phyloP scores from a whole-genome alignment of 352 stramenopile genomes.

The Phytophthora multivora region DNA sequence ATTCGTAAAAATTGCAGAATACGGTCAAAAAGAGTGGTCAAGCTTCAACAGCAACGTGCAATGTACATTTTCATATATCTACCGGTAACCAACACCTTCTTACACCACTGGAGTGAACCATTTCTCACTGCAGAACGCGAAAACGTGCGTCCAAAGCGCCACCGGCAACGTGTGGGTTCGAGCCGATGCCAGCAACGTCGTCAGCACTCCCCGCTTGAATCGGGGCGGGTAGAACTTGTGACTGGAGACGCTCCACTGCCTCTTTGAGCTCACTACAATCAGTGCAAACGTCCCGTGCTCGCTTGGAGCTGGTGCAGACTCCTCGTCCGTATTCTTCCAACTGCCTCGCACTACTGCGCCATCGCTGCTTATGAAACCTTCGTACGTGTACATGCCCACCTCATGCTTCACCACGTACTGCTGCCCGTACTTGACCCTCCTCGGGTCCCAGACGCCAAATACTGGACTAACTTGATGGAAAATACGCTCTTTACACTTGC shows the following conservation, averaged over 20 bases:
- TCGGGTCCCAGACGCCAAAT: conserved; percentile 44
- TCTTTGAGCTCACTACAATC: conserved; percentile 42
- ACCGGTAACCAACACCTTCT: neutral
- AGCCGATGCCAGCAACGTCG: conserved; percentile 53
- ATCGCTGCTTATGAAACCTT: conserved; percentile 38
- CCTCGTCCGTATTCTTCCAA: conserved; percentile 55
- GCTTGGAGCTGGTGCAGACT: conserved; percentile 31
- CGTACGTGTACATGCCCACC: conserved; percentile 62
- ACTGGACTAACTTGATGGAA: conserved; percentile 57
- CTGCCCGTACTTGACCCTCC: conserved; percentile 47
- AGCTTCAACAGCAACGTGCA: too few relatives aligned
- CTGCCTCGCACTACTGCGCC: conserved; percentile 47
- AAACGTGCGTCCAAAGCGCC: conserved; percentile 55
- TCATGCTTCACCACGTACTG: conserved; percentile 68
- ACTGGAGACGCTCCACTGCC: conserved; percentile 52
- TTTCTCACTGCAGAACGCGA: conserved; percentile 57
- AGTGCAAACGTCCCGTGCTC: conserved; percentile 70
- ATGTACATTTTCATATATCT: neutral
- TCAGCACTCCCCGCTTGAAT: conserved; percentile 45
- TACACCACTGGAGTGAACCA: conserved; percentile 44
- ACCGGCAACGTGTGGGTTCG: conserved; percentile 46
- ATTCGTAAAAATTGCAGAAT: conserved; percentile 1
- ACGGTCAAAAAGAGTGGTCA: too few relatives aligned
- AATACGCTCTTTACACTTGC: conserved; percentile 55
- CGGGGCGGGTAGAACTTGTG: conserved; percentile 47